Percentiles rank a stretch among this genome's conserved stretches.
These are phyloP conservation scores for Yarrowia sp. DNA, from an alignment of 805 yeast species.

Conservation along the genomic window DNA sequence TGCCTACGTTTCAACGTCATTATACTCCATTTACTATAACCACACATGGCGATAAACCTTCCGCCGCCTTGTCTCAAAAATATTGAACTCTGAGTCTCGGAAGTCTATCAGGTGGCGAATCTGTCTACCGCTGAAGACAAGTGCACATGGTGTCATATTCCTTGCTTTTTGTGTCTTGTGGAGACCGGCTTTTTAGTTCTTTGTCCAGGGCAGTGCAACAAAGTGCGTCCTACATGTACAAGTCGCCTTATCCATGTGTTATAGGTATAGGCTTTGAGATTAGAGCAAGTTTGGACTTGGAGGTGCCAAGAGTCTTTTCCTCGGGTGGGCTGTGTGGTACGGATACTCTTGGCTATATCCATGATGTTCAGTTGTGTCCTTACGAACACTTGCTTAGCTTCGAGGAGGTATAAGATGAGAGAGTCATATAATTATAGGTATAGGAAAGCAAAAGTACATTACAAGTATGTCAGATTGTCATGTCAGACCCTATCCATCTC, in stretches of 20 bases:
- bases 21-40: not conserved
- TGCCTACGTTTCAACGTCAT: not conserved
- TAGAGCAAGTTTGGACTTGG: not conserved
- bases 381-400: no score
- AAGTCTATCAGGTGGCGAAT: conserved; percentile 27
- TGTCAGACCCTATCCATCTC: no score
- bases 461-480: no score
- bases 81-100: conserved; percentile 26
- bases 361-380: no score
- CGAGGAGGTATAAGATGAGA: no score
- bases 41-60: not conserved
- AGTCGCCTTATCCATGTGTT: conserved; percentile 20
- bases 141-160: conserved; percentile 14
- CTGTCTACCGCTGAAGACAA: no score
- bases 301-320: no score
- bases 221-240: not conserved
- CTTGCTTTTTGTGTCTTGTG: conserved; percentile 17
- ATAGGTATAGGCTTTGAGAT: not conserved
- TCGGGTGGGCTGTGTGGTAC: no score
- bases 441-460: no score
- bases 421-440: no score
- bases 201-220: conserved; percentile 7
- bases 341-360: no score
- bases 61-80: conserved; percentile 2
- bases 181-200: not conserved